phyloP scores from a whole-genome alignment of 805 yeast species.

The Clavispora fructus region DNA sequence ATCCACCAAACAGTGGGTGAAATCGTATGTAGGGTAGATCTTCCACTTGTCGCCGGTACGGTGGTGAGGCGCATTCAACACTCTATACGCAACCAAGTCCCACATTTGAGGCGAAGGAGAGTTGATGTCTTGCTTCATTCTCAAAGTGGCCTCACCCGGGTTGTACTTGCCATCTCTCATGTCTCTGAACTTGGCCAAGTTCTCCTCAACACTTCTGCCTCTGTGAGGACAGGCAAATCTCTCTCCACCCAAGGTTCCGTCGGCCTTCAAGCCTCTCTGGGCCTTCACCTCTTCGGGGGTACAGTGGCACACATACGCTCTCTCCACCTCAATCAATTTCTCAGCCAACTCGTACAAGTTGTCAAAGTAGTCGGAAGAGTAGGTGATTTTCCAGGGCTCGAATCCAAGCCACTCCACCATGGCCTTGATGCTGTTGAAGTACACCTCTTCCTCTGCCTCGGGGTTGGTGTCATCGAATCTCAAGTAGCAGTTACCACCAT shows the following conservation, averaged over 20 bases:
- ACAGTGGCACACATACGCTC: conserved; percentile 91
- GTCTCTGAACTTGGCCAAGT: conserved; percentile 72
- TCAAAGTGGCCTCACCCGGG: conserved; percentile 88
- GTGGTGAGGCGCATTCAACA: conserved; percentile 86
- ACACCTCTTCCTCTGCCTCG: conserved; percentile 94
- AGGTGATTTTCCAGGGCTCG: conserved; percentile 88
- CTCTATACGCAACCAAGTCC: conserved; percentile 97
- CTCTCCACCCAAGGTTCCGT: conserved; percentile 92
- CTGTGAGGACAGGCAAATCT: conserved; percentile 82
- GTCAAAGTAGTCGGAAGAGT: conserved; percentile 94
- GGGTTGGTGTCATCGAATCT: conserved; percentile 98
- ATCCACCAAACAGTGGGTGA: conserved; percentile 98
- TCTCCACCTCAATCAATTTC: conserved; percentile 59
- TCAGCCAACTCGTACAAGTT: conserved; percentile 85
- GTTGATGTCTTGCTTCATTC: conserved; percentile 91
- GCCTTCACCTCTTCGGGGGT: conserved; percentile 85
- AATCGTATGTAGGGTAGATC: conserved; percentile 97
- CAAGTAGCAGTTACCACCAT: conserved; percentile 84
- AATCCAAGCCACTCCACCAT: conserved; percentile 95
- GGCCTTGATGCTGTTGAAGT: conserved; percentile 74
- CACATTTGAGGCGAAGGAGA: conserved; percentile 99
- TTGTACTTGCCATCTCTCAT: conserved; percentile 88
- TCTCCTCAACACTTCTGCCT: conserved; percentile 62
- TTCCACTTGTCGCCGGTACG: conserved; percentile 97
- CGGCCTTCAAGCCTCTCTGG: conserved; percentile 85